phyloP scores from a whole-genome alignment of 2,329 filamentous ascomycete species.

The Pyrenophora tritici-repentis region DNA sequence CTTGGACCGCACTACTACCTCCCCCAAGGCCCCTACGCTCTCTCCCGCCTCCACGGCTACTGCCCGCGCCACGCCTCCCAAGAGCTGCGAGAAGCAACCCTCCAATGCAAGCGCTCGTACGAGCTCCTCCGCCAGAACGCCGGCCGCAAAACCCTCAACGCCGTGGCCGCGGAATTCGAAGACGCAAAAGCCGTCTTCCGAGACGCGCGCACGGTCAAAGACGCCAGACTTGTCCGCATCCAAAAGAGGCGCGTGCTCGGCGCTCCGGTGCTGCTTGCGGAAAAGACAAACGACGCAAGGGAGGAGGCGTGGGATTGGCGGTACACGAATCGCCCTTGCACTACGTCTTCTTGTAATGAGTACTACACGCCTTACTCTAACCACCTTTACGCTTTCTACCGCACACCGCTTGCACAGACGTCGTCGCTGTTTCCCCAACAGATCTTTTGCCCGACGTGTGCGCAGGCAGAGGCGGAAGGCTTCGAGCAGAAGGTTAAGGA shows the following conservation, averaged over 20 bases:
- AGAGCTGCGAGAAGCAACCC: conserved; percentile 35
- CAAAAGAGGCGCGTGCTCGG: conserved; percentile 25
- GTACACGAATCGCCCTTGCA: conserved; percentile 36
- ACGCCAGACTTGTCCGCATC: conserved; percentile 14
- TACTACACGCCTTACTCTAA: conserved; percentile 36
- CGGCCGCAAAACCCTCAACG: conserved; percentile 38
- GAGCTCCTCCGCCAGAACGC: conserved; percentile 41
- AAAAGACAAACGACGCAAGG: neutral
- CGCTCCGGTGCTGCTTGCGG: neutral
- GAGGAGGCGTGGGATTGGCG: conserved; percentile 31
- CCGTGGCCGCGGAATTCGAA: conserved; percentile 38
- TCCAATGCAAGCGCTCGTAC: conserved; percentile 30
- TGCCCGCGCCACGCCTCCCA: conserved; percentile 35
- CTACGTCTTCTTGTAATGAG: conserved; percentile 20
- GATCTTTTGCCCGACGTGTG: conserved; percentile 36
- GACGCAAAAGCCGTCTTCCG: conserved; percentile 22
- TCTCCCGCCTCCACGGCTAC: conserved; percentile 33
- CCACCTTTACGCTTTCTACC: conserved; percentile 32
- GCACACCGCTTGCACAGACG: conserved; percentile 12
- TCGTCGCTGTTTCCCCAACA: conserved; percentile 26
- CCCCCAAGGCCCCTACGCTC: conserved; percentile 33
- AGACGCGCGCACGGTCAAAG: conserved; percentile 17
- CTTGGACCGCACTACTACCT: conserved; percentile 37
- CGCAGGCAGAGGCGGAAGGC: conserved; percentile 29
- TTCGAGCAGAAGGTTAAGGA: conserved; percentile 24